Evolutionary conservation across 1,284 basidiomycete species (phyloP).

Genomic region (Ustilago vetiveriae): DNA sequence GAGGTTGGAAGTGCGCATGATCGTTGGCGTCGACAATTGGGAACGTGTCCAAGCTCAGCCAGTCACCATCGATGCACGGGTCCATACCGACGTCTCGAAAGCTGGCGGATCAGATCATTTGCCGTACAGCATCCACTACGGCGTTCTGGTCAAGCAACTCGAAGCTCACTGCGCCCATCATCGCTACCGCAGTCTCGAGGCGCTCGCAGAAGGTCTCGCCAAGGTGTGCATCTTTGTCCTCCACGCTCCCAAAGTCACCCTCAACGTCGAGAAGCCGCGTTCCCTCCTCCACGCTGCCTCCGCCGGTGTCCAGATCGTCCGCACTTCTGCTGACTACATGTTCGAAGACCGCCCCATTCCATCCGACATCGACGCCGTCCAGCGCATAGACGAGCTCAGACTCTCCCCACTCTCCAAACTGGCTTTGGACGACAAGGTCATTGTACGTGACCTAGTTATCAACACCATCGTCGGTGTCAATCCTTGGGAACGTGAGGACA

Average conservation of each 20-base stretch:
- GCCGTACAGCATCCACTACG: conserved; percentile 71
- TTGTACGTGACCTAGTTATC: conserved; percentile 72
- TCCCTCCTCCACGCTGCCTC: conserved; percentile 72
- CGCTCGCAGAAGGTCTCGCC: conserved; percentile 68
- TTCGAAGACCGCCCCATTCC: conserved; percentile 21
- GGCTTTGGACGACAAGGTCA: conserved; percentile 61
- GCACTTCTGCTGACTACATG: conserved; percentile 49
- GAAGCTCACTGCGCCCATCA: conserved; percentile 53
- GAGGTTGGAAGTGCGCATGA: conserved; percentile 58
- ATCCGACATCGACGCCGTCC: conserved; percentile 20
- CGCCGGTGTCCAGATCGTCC: conserved; percentile 69
- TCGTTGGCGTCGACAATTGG: conserved; percentile 63
- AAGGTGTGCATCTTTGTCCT: conserved; percentile 69
- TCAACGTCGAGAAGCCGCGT: conserved; percentile 72
- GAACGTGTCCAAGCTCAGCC: conserved; percentile 70
- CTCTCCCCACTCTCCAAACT: conserved; percentile 42
- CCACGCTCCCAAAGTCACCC: conserved; percentile 68
- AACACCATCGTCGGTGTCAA: conserved; percentile 79
- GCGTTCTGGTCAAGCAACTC: conserved; percentile 61
- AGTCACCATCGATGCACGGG: conserved; percentile 72
- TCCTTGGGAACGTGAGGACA: conserved; percentile 76
- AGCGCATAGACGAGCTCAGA: conserved; percentile 23
- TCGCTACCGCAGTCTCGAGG: conserved; percentile 48
- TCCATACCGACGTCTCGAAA: conserved; percentile 72
- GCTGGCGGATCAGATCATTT: conserved; percentile 74